A percentile compares a stretch with the other conserved stretches of the same genome.
These are phyloP conservation scores for Mucuna pruriens DNA, from an alignment of 306 rosid genomes.

Conservation along the genomic window DNA sequence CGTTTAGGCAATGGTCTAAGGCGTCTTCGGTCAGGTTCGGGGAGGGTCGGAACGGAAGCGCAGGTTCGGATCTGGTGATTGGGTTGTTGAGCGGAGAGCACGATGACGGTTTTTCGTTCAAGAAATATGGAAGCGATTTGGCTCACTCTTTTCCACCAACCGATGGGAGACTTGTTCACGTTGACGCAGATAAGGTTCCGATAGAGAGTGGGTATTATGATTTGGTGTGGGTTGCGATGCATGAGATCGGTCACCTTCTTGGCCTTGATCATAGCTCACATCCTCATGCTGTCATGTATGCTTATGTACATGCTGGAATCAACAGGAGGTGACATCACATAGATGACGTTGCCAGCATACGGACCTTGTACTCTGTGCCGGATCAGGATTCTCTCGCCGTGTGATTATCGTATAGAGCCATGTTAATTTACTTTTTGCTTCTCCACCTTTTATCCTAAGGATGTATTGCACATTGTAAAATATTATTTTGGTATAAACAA, in stretches of 20 bases:
- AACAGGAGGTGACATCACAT: not conserved
- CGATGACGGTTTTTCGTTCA: not conserved
- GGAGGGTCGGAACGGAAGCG: not conserved
- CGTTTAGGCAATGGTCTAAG: not conserved
- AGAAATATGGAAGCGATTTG: not conserved
- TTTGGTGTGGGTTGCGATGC: constrained; percentile 24
- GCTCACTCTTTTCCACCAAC: not conserved
- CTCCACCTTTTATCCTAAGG: too few relatives aligned
- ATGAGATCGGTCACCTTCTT: constrained; percentile 43
- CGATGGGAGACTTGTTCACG: constrained; percentile 1
- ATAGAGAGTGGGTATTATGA: not conserved
- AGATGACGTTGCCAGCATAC: not conserved
- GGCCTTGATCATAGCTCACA: constrained; percentile 35
- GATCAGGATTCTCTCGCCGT: not conserved
- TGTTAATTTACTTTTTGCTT: not conserved
- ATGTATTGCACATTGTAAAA: too few relatives aligned
- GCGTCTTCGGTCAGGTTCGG: not conserved
- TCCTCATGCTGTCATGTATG: constrained; percentile 4
- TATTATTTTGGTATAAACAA: too few relatives aligned
- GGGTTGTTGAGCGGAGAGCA: not conserved
- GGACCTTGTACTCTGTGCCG: not conserved
- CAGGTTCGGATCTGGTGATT: not conserved
- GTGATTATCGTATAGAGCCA: not conserved
- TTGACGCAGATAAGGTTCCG: not conserved
- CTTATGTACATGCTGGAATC: not conserved